phyloP scores from a whole-genome alignment of 2,329 filamentous ascomycete species.

The Pseudogymnoascus sp. region DNA sequence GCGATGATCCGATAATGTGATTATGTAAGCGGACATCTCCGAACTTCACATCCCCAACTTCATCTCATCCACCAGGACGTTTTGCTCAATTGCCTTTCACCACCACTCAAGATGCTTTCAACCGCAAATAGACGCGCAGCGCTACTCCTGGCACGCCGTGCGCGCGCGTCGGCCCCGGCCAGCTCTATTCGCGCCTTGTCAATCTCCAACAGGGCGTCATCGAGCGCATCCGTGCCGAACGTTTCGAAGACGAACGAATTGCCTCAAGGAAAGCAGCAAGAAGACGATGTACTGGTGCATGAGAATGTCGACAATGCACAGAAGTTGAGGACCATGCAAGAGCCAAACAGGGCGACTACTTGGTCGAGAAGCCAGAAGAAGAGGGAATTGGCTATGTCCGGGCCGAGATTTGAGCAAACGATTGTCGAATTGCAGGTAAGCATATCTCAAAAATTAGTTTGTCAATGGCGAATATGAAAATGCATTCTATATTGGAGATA shows the following conservation, averaged over 20 bases:
- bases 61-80: background rate
- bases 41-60: slow-evolving; percentile 3
- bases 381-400: slow-evolving; percentile 77
- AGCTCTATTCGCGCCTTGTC: background rate
- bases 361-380: slow-evolving; percentile 87
- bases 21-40: slow-evolving; percentile 4
- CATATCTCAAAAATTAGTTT: background rate
- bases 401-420: slow-evolving; percentile 94
- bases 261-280: slow-evolving; percentile 41
- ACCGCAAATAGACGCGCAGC: slow-evolving; percentile 6
- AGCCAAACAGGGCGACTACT: slow-evolving; percentile 72
- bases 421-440: slow-evolving; percentile 86
- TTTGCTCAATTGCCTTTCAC: slow-evolving; percentile 4
- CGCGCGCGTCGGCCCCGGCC: background rate
- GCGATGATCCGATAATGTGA: background rate
- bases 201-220: slow-evolving; percentile 21
- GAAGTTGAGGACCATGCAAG: slow-evolving; percentile 46
- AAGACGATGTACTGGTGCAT: slow-evolving; percentile 43
- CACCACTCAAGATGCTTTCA: slow-evolving; percentile 5
- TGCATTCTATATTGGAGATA: background rate
- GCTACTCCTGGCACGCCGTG: background rate
- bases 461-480: background rate
- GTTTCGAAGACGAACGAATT: slow-evolving; percentile 52
- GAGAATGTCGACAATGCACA: slow-evolving; percentile 43
- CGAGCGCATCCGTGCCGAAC: slow-evolving; percentile 33